These are phyloP conservation scores for Dentipellis fragilis DNA, from an alignment of 768 basidiomycete genomes.

Conservation along the genomic window DNA sequence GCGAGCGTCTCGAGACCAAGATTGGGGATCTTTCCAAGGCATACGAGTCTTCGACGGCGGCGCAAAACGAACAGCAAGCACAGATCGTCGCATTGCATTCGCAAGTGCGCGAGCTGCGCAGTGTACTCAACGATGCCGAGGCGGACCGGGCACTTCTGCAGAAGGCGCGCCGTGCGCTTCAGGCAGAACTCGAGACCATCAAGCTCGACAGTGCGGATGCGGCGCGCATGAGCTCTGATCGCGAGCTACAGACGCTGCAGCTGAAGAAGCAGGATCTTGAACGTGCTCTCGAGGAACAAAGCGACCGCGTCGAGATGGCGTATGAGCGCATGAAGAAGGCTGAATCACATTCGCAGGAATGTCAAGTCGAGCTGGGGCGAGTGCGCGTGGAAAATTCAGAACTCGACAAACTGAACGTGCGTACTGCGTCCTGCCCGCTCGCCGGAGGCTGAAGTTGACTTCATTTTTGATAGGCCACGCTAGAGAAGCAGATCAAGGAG, in stretches of 20 bases:
- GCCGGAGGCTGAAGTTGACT: not conserved
- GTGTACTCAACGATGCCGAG: conserved; percentile 78
- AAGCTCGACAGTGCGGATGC: conserved; percentile 67
- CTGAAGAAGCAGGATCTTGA: conserved; percentile 78
- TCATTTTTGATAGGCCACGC: conserved; percentile 43
- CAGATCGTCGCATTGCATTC: conserved; percentile 80
- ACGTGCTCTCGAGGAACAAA: conserved; percentile 67
- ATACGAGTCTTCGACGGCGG: conserved; percentile 60
- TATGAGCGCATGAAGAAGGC: conserved; percentile 77
- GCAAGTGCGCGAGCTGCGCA: conserved; percentile 75
- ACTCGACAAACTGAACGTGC: conserved; percentile 68
- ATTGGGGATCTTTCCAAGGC: conserved; percentile 66
- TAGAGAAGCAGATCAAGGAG: conserved; percentile 83
- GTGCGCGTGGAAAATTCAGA: conserved; percentile 75
- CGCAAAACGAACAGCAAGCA: conserved; percentile 72
- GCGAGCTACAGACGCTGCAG: conserved; percentile 64
- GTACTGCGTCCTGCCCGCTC: conserved; percentile 15
- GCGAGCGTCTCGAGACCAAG: conserved; percentile 77
- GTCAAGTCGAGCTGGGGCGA: conserved; percentile 66
- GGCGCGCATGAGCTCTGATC: conserved; percentile 58
- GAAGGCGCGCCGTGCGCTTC: conserved; percentile 72
- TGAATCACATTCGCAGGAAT: conserved; percentile 65
- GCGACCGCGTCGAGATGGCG: conserved; percentile 61
- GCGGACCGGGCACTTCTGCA: conserved; percentile 70
- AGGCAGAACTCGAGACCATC: conserved; percentile 73